Evolutionary conservation across 495 filamentous ascomycete genomes (phyloP), one percentile per base, ranked within the genome.

Genomic region (Jackrogersella minutella): DNA sequence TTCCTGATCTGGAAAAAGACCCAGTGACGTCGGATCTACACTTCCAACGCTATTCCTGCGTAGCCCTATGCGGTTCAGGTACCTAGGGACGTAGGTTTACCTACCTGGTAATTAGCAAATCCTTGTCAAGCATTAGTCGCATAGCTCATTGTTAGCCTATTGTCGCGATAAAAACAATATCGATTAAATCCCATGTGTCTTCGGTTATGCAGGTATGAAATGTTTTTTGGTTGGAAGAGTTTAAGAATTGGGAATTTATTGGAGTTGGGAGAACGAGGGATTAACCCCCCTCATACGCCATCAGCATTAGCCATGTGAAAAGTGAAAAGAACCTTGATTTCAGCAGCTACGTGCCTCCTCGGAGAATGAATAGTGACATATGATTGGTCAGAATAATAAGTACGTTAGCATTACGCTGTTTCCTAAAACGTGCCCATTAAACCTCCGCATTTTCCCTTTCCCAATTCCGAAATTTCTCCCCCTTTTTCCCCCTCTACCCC

Each of bases 381-480:
- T 33, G 19, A 58, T 65, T 55, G 37, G 50, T 21, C 19, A 11
- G 5, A 3, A 37, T 7, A 8, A 14, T 57, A 24, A 24, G 21
- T 43, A n/a, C 41, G 3, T 46, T 46, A 46, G 21, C 19, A n/a
- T 57, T 50, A 53, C 56, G 34, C 49, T 63, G 43, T 63, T 50
- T 55, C 65, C 39, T 24, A 68, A 68, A 58, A 49, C 46, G 58
- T 62, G 52, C 37, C 36, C 41, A 68, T 63, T 59, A 64, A 64
- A 64, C 66, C 54, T 68, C 66, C 59, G 26, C 59, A 34, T 51
- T 68, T 67, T 58, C 19, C 8, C 24, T 41, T 41, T 26, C 16
- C 21, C 19, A 26, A 46, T 28, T 54, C 10, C 31, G 19, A 54
- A 10, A 40, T 37, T 13, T 26, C 21, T 47, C 44, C 26, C 43